A percentile compares a stretch with the other conserved stretches of the same genome.
Conservation (phyloP, 441 rosid species). For the Mallotus repandus region DNA sequence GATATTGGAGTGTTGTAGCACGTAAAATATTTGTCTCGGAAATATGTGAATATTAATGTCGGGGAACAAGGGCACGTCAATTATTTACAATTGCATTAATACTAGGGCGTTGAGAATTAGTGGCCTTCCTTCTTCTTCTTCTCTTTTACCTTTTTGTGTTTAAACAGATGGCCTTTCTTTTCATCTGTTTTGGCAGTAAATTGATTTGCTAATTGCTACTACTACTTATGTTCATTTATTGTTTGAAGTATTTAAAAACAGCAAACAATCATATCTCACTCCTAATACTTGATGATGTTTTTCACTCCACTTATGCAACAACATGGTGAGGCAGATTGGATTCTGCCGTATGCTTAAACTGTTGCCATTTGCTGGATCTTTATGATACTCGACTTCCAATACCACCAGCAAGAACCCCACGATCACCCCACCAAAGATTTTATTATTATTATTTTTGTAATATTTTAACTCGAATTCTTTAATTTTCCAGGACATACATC, state of each 20-base stretch:
- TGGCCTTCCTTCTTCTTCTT: background rate
- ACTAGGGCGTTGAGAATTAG: constrained; percentile 13
- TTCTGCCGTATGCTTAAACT: background rate
- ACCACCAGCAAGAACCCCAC: background rate
- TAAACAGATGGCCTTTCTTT: background rate
- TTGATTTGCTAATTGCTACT: too few relatives aligned
- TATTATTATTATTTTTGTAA: too few relatives aligned
- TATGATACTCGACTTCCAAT: background rate
- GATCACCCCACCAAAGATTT: too few relatives aligned
- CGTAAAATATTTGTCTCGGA: constrained; percentile 23
- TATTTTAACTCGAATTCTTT: too few relatives aligned
- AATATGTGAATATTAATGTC: constrained; percentile 13
- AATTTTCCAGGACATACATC: too few relatives aligned
- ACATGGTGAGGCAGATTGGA: background rate
- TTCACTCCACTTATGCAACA: background rate
- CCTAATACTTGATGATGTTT: background rate
- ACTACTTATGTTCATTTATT: too few relatives aligned
- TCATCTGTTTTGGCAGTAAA: constrained; percentile 3
- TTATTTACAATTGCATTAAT: constrained; percentile 8
- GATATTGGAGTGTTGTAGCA: constrained; percentile 9
- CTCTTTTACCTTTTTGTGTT: too few relatives aligned
- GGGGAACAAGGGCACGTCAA: constrained; percentile 1
- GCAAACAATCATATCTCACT: background rate
- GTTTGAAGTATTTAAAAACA: background rate
- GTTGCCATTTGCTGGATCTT: background rate